Evolutionary conservation across 345 rosid species (phyloP).

Genomic region (Garcia nutans): DNA sequence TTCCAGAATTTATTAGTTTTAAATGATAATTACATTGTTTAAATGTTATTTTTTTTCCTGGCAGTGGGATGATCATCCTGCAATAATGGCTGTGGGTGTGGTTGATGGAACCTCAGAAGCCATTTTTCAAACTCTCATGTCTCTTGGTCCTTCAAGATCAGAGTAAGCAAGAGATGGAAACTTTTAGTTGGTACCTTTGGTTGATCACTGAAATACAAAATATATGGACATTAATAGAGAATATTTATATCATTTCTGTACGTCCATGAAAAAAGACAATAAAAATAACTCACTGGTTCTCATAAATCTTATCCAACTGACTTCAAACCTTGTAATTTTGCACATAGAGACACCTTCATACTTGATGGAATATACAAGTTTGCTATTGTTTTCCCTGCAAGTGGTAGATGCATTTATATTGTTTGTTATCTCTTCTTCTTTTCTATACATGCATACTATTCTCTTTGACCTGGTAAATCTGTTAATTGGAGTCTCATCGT

Average conservation of each 20-base stretch:
- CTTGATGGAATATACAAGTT: not conserved
- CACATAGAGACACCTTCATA: not conserved
- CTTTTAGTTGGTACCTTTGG: not conserved
- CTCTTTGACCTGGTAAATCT: not conserved
- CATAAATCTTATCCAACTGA: not conserved
- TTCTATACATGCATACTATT: no score
- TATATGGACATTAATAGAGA: no score
- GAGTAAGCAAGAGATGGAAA: conserved; percentile 49
- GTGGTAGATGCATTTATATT: not conserved
- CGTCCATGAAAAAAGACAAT: not conserved
- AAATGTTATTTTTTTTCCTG: conserved; percentile 10
- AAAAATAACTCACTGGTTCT: not conserved
- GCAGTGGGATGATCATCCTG: conserved; percentile 98
- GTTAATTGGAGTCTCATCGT: not conserved
- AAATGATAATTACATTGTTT: conserved; percentile 4
- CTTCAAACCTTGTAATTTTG: not conserved
- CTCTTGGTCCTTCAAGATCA: conserved; percentile 96
- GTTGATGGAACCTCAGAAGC: conserved; percentile 91
- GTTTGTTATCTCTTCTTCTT: not conserved
- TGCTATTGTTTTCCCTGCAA: not conserved
- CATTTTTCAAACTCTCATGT: conserved; percentile 85
- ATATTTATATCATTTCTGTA: not conserved
- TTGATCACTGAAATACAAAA: not conserved
- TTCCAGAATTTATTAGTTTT: conserved; percentile 9
- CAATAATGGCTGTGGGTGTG: conserved; percentile 96